Evolutionary conservation across 257 asterid genomes (phyloP), one percentile per base, ranked within the genome.

Genomic region (Rehmannia glutinosa): DNA sequence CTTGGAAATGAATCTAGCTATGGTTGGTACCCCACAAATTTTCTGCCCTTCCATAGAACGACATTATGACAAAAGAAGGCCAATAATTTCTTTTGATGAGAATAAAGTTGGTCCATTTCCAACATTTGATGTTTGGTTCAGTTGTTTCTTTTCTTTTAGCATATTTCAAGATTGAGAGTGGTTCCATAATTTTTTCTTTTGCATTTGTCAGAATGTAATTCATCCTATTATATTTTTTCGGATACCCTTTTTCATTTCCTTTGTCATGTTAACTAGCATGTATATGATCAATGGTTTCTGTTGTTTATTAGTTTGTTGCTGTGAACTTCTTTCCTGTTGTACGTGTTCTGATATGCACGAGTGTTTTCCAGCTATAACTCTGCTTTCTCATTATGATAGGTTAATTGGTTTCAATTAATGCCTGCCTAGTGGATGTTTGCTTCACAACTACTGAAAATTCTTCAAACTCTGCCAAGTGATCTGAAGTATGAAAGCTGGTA

Each of bases 401-500:
- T 73, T 49, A 20, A 25, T 17, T 42, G 71, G 43, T 59, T 63
- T 73, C 21, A 45, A 19, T 66, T 30, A 59, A 35, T 46, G 39
- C 69, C 63, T 17, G 71, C 56, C 41, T 75, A 23, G 83, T 81
- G 80, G 83, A 81, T 77, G 86, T 74, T 82, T 64, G 83, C 80
- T 68, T 71, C 84, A 20, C 78, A 68, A 73, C 82, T 66, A 35
- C n/a, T n/a, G n/a, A n/a, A n/a, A 42, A 70, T 78, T 80, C 81
- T 87, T 38, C 75, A 55, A 64, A 74, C 81, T 66, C 62, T 79
- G 58, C 83, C 81, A 38, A 69, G 81, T 43, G 82, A 82, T 54
- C 72, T 70, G 53, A 74, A 52, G 68, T 30, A 68, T 72, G 85
- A 86, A 70, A 74, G 62, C 80, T 19, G 88, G 92, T 84, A 80